Evolutionary conservation across 768 basidiomycete species (phyloP), one percentile per base, ranked within the genome.

Genomic region (Phlebiopsis flavidoalba): DNA sequence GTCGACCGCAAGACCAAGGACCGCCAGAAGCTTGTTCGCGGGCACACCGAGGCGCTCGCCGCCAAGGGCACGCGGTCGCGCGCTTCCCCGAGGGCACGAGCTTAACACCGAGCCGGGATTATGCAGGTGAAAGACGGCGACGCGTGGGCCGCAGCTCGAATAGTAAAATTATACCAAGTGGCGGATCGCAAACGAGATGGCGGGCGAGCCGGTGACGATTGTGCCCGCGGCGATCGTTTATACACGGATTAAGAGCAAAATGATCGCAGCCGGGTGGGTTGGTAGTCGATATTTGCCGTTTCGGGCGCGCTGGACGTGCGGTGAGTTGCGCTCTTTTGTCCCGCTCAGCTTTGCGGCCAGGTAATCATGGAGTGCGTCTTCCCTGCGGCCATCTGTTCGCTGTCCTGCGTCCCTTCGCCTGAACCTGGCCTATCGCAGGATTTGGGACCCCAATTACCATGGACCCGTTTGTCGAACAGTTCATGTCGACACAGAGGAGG

Each of bases 191-290:
- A 77, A 85, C 66, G 55, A 65, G 61, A 12, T 62, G 58, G 49
- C 56, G 62, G 55, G 77, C 36, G 74, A 80, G 65, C 80, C 82
- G 22, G 81, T 91, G 4, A 76, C 80, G 26, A 82, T 98, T 64
- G 75, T 96, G 43, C 94, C 95, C 7, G 85, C 87, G 21, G 86
- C 91, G 5, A 94, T 99, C 63, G 93, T 93, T n/a, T n/a, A 14
- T 98, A 98, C 73, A 93, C 92, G 59, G 88, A 98, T n/a, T 76
- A 98, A 99, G 74, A 85, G 89, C 37, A 96, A n/a, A 95, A 77
- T 99, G n/a, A 98, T 71, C 81, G 95, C 63, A 95, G 93, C 70
- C 75, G 84, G 65, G 95, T 95, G 61, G 75, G 91, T n/a, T 77
- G 21, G 31, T 31, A 12, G 17, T 24, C 57, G 48, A 21, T 33